Base-by-base conservation (phyloP, 176 grass and related monocot species). In the Thalia dealbata region DNA sequence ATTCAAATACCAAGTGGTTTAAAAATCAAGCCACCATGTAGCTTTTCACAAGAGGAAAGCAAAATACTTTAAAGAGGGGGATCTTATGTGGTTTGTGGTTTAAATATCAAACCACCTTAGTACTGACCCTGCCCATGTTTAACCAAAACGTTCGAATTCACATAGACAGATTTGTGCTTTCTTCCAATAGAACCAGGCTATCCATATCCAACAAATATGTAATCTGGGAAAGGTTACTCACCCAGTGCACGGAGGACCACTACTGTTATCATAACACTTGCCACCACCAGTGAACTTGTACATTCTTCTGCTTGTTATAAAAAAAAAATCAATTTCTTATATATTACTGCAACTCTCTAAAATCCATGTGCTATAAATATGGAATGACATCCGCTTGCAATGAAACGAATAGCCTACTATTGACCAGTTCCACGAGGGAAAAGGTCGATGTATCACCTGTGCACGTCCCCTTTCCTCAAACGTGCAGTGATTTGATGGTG, bases 231-330 rank as follows among this genome's bases (percentile, higher is more conserved):
- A 44, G 14, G 1, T 12, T 48, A 68, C 61, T 60, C 43, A 89
- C 86, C 95, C 95, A 32, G 90, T 84, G 79, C 95, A 99, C 11
- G 90, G 95, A 66, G 95, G 95, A 0, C 71, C 81, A 42, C 83
- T 91, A 81, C 85, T 99, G 79, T 88, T 91, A 9, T 58, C 46
- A 38, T 91, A 81, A 78, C 95, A 99, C 71, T 83, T 78, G 9
- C 76, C 70, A 2, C 48, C 22, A 16, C 90, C 90, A n/a, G 1
- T 86, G 54, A 70, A 76, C 85, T 97, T 97, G 83, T 88, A 90
- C 46, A 85, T 88, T 74, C 90, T 81, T 74, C 92, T 86, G 67
- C 32, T 68, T 43, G 27, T 50, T 16, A 13, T 46, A n/a, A n/a
- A n/a, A n/a, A 21, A 21, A 71, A 71, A 71, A 16, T 15, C 18